Percentiles rank a stretch among this genome's conserved stretches.
Evolutionary conservation across 1,284 basidiomycete genomes (phyloP).

Genomic region (Pyrrhoderma lamaoense): DNA sequence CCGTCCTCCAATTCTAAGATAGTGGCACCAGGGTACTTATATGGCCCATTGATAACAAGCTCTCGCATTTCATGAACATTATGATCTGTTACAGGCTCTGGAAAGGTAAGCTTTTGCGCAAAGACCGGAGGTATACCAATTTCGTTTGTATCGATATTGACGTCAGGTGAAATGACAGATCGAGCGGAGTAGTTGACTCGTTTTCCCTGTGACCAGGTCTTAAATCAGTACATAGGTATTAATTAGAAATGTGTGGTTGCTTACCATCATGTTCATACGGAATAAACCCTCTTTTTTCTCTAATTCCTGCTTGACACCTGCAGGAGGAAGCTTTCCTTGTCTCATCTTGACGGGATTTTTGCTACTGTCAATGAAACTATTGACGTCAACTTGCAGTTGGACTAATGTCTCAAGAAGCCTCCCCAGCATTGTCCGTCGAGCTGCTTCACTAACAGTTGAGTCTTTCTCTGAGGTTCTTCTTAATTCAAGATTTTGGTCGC

Average conservation of each 20-base stretch:
- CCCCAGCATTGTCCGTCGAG: constrained; percentile 55
- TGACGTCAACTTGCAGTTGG: constrained; percentile 91
- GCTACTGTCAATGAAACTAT: constrained; percentile 95
- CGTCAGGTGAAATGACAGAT: constrained; percentile 98
- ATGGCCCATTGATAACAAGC: constrained; percentile 88
- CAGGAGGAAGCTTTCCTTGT: constrained; percentile 88
- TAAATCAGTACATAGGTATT: constrained; percentile 1
- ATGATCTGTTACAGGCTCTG: constrained; percentile 90
- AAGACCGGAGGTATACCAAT: constrained; percentile 98
- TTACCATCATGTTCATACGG: constrained; percentile 98
- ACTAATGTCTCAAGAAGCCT: constrained; percentile 77
- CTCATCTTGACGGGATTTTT: constrained; percentile 87
- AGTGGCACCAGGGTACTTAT: constrained; percentile 87
- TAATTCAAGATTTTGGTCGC: constrained; percentile 71
- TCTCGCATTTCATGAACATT: constrained; percentile 90
- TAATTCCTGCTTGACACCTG: constrained; percentile 92
- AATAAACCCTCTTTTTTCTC: constrained; percentile 99
- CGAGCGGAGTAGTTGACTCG: constrained; percentile 99
- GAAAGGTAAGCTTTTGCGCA: constrained; percentile 94
- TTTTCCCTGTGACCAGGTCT: constrained; percentile 68
- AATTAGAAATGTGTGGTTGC: constrained; percentile 16
- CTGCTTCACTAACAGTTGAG: constrained; percentile 45
- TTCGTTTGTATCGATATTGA: constrained; percentile 99
- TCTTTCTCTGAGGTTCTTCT: constrained; percentile 55
- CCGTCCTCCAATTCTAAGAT: constrained; percentile 97